These are phyloP conservation scores for Backusella mclennaniae DNA, from an alignment of 192 early-diverging fungal species.

Conservation along the genomic window DNA sequence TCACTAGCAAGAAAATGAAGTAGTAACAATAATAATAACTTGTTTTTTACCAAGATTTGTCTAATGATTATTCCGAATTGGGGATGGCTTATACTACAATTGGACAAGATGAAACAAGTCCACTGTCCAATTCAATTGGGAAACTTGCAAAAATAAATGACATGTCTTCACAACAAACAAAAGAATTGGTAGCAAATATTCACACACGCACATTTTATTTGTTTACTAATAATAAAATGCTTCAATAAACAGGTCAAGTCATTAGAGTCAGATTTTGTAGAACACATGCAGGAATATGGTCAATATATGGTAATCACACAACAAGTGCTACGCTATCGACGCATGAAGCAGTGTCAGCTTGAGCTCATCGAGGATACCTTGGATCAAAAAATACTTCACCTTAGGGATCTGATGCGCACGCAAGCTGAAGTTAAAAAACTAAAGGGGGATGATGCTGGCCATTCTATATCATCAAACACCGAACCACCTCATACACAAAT, in stretches of 20 bases:
- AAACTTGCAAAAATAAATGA: not conserved
- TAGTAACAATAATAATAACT: not conserved
- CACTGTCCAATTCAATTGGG: not conserved
- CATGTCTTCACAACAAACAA: not conserved
- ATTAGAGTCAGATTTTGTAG: slow-evolving; percentile 1
- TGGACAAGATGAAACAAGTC: slow-evolving; percentile 11
- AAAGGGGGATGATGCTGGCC: not conserved
- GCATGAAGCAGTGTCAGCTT: slow-evolving; percentile 8
- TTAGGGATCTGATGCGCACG: not conserved
- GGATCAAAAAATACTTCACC: not conserved
- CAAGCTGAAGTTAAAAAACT: not conserved
- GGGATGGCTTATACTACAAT: slow-evolving; percentile 5
- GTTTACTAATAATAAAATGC: not conserved
- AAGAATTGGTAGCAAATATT: slow-evolving; percentile 3
- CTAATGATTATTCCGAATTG: not conserved
- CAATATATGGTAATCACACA: slow-evolving; percentile 5
- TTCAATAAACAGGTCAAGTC: not conserved
- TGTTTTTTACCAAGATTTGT: not conserved
- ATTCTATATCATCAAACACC: not conserved
- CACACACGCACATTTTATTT: not conserved
- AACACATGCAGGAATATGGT: slow-evolving; percentile 9
- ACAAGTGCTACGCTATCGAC: slow-evolving; percentile 1
- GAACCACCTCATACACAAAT: not conserved
- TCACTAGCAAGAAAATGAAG: not conserved
- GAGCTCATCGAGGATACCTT: not conserved